phyloP scores from a whole-genome alignment of 495 filamentous ascomycete species.

The Aspergillus conjunctus region DNA sequence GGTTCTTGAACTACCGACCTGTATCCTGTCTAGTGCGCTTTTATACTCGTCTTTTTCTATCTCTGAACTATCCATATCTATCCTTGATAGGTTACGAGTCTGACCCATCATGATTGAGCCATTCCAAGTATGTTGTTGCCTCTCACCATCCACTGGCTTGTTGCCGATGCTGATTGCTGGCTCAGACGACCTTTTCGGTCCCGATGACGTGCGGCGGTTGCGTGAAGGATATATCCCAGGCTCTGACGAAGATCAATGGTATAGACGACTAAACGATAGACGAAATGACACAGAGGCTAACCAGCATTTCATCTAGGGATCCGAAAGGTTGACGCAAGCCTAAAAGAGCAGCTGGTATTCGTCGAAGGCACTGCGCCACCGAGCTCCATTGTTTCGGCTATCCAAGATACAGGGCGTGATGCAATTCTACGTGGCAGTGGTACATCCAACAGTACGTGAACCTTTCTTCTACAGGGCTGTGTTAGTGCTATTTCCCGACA shows the following conservation, averaged over 20 bases:
- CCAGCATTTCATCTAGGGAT: slow-evolving; percentile 36
- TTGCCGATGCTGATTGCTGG: slow-evolving; percentile 10
- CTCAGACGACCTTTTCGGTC: slow-evolving; percentile 89
- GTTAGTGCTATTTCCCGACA: neutral
- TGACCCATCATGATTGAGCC: slow-evolving; percentile 55
- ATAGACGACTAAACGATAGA: slow-evolving; percentile 15
- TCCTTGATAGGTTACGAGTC: neutral
- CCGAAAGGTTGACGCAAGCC: slow-evolving; percentile 50
- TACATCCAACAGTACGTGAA: slow-evolving; percentile 71
- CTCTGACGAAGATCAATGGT: slow-evolving; percentile 74
- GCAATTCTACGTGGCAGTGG: slow-evolving; percentile 93
- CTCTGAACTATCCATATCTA: no score
- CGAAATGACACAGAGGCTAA: slow-evolving; percentile 16
- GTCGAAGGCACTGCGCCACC: slow-evolving; percentile 67
- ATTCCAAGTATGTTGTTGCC: slow-evolving; percentile 51
- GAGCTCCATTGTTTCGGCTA: slow-evolving; percentile 83
- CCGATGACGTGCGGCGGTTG: slow-evolving; percentile 89
- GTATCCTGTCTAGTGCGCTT: neutral
- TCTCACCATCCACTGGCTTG: neutral
- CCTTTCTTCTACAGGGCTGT: slow-evolving; percentile 1
- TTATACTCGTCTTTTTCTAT: no score
- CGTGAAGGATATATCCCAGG: slow-evolving; percentile 77
- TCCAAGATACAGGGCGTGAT: slow-evolving; percentile 87
- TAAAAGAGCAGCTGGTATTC: slow-evolving; percentile 52
- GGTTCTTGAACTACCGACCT: slow-evolving; percentile 9